Percentiles rank a stretch among this genome's conserved stretches.
Evolutionary conservation across 306 rosid genomes (phyloP).

Genomic region (Clitoria ternatea): DNA sequence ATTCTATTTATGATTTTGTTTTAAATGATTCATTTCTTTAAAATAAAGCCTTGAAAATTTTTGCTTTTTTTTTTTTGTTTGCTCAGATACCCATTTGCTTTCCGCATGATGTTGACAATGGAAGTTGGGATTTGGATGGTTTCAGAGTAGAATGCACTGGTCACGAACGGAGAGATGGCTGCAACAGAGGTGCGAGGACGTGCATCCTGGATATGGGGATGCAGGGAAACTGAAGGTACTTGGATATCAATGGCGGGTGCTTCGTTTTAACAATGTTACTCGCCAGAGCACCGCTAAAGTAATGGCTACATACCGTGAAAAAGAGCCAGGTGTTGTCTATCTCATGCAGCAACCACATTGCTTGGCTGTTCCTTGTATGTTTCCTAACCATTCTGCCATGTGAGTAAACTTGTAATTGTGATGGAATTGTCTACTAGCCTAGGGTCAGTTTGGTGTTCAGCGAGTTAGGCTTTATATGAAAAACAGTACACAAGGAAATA

Average conservation of each 20-base stretch:
- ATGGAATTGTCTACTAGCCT: background rate
- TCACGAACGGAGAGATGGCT: slow-evolving; percentile 65
- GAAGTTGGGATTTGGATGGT: background rate
- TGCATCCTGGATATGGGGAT: slow-evolving; percentile 31
- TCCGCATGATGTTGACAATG: background rate
- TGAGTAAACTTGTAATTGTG: background rate
- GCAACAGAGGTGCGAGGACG: slow-evolving; percentile 51
- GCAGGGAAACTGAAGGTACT: slow-evolving; percentile 53
- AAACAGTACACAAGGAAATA: background rate
- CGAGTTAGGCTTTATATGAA: background rate
- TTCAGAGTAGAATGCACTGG: slow-evolving; percentile 59
- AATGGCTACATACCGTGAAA: slow-evolving; percentile 48
- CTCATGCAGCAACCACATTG: slow-evolving; percentile 90
- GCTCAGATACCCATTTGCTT: background rate
- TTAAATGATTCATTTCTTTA: background rate
- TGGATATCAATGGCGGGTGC: slow-evolving; percentile 91
- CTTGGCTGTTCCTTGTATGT: slow-evolving; percentile 86
- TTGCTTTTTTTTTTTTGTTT: background rate
- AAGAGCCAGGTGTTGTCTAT: slow-evolving; percentile 48
- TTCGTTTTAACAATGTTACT: slow-evolving; percentile 74
- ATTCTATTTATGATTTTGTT: background rate
- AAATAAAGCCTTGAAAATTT: background rate
- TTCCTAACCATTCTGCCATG: slow-evolving; percentile 7
- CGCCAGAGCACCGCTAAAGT: slow-evolving; percentile 87
- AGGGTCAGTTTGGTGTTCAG: background rate